Evolutionary conservation across 2,329 filamentous ascomycete genomes (phyloP), one percentile per base, ranked within the genome.

Genomic region (Escovopsis sp.): DNA sequence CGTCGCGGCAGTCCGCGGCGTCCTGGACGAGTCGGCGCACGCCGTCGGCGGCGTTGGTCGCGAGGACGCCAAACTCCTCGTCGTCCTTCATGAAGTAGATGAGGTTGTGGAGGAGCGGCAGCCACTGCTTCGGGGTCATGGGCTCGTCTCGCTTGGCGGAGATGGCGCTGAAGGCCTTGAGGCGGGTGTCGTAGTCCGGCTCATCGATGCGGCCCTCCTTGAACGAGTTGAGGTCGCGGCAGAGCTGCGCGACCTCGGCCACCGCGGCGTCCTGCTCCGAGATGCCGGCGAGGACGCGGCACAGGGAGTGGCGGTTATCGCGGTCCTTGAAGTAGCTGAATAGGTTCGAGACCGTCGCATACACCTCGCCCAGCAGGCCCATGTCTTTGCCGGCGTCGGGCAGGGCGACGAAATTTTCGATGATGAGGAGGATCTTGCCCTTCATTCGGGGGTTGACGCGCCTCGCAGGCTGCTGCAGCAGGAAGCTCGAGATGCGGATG

Each of bases 261-360:
- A 87, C 61, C 1, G 69, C 65, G 4, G 66, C 45, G 39, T 84
- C 74, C 31, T 72, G 72, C 7, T 67, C 60, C 1, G 83, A 75
- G 40, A 94, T 76, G 14, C 79, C 77, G 12, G 66, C 56, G 7
- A 96, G 60, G 4, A 93, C 79, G 31, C 76, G 67, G 13, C 80
- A 81, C 19, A 96, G 60, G 1, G 83, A 67, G 41, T 76, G 66
- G 36, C 90, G 72, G 49, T 85, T 92, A 30, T 72, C 62, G 30
- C 76, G 70, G 53, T 96, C 87, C 46, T 77, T 83, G 62, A 96
- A 88, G 52, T 87, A 94, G 36, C 84, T 82, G 51, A 94, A 96
- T 25, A 96, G 68, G 0, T 82, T 77, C 4, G 82, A 79, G 9
- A 90, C 59, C 0, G 83, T 83, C 31, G 73, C 65, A 51, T 81